Percentiles rank a stretch among this genome's conserved stretches.
phyloP scores from a whole-genome alignment of 1,284 basidiomycete species.

The Boletus smithii region DNA sequence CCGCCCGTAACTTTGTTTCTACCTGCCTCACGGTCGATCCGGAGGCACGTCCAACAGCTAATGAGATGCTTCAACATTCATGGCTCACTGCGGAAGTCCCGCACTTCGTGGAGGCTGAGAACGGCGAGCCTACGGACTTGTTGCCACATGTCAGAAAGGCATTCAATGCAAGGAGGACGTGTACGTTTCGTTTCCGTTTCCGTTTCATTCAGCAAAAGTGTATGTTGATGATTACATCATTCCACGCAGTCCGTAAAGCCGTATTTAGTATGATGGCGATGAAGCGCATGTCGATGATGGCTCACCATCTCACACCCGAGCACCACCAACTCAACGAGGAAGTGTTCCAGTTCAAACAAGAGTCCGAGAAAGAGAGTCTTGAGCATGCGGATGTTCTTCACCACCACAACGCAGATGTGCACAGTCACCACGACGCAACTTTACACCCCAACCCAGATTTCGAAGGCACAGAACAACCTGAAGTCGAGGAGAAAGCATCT shows the following conservation, averaged over 20 bases:
- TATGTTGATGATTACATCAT: slow-evolving; percentile 4
- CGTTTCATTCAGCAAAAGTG: not conserved
- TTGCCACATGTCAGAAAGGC: slow-evolving; percentile 85
- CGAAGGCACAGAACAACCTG: slow-evolving; percentile 19
- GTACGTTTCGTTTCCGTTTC: slow-evolving; percentile 45
- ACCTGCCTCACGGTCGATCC: slow-evolving; percentile 86
- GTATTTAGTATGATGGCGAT: slow-evolving; percentile 84
- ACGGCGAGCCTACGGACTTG: slow-evolving; percentile 73
- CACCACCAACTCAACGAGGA: slow-evolving; percentile 58
- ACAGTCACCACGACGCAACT: slow-evolving; percentile 38
- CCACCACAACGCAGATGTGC: slow-evolving; percentile 40
- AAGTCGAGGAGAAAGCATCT: slow-evolving; percentile 32
- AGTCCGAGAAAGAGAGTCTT: slow-evolving; percentile 61
- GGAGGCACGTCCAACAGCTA: slow-evolving; percentile 70
- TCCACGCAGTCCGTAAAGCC: slow-evolving; percentile 73
- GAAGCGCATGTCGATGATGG: slow-evolving; percentile 66
- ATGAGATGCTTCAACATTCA: slow-evolving; percentile 43
- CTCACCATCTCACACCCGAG: slow-evolving; percentile 38
- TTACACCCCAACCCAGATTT: slow-evolving; percentile 2
- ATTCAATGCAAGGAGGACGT: slow-evolving; percentile 84
- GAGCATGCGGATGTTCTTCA: slow-evolving; percentile 48
- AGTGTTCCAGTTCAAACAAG: slow-evolving; percentile 72
- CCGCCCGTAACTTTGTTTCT: slow-evolving; percentile 79
- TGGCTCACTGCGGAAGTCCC: slow-evolving; percentile 73
- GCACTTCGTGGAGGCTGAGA: slow-evolving; percentile 69